Conservation (phyloP, 805 yeast genomes). For the Wickerhamomyces mucosus region DNA sequence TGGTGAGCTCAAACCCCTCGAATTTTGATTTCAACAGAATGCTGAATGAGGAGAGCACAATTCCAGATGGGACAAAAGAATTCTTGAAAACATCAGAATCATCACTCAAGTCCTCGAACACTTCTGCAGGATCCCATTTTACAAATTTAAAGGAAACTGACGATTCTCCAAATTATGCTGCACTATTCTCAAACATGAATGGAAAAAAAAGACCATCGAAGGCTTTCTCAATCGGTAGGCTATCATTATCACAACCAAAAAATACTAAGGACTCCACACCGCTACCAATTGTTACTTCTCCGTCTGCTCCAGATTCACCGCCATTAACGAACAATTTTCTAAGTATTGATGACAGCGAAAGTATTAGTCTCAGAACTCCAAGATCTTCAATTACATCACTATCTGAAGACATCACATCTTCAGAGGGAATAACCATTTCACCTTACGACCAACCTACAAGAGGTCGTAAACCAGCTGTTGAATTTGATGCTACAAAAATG, state of each 20-base stretch:
- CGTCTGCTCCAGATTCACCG: conserved; percentile 2
- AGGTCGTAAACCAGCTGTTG: conserved; percentile 57
- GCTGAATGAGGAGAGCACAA: background rate
- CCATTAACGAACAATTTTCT: conserved; percentile 3
- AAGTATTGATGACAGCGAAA: background rate
- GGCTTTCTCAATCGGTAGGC: conserved; percentile 9
- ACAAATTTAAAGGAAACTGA: background rate
- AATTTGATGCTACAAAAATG: conserved; percentile 45
- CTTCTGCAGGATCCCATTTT: background rate
- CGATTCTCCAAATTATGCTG: conserved; percentile 22
- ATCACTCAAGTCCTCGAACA: background rate
- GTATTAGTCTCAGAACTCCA: background rate
- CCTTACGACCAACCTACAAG: conserved; percentile 9
- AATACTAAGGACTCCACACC: background rate
- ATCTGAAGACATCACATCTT: conserved; percentile 2
- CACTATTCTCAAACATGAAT: conserved; percentile 19
- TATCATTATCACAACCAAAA: conserved; percentile 1
- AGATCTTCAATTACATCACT: background rate
- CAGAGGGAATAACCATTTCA: background rate
- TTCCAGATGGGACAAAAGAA: background rate
- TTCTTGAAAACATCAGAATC: background rate
- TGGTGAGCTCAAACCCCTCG: conserved; percentile 17
- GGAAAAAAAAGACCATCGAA: conserved; percentile 13
- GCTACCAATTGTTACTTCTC: background rate
- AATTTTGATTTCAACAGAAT: conserved; percentile 14